phyloP scores from a whole-genome alignment of 2,329 filamentous ascomycete species.

The Sphaceloma murrayae region DNA sequence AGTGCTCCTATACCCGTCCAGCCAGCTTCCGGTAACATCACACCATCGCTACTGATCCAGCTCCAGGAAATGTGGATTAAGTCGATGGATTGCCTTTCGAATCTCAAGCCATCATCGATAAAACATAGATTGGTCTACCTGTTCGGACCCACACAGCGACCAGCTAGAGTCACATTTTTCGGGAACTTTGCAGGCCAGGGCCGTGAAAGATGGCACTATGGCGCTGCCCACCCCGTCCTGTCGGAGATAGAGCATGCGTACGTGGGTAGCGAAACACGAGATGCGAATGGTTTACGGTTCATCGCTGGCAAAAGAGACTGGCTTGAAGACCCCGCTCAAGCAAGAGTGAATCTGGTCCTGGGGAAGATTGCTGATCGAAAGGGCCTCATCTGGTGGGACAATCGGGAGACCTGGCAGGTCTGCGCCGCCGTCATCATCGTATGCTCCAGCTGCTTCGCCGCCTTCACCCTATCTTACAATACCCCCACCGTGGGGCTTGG shows the following conservation, averaged over 20 bases:
- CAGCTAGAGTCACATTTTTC: conserved; percentile 28
- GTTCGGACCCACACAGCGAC: conserved; percentile 16
- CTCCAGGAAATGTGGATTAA: no score
- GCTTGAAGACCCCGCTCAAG: conserved; percentile 28
- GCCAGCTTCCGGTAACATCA: no score
- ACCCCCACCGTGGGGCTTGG: conserved; percentile 40
- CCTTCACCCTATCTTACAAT: conserved; percentile 36
- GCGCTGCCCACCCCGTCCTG: conserved; percentile 35
- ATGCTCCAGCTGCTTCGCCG: conserved; percentile 29
- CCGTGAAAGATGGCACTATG: conserved; percentile 30
- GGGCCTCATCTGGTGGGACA: conserved; percentile 35
- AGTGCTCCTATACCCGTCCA: no score
- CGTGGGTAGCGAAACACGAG: conserved; percentile 27
- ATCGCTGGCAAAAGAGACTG: conserved; percentile 29
- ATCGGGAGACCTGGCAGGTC: conserved; percentile 37
- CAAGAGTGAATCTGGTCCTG: conserved; percentile 29
- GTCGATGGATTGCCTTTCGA: no score
- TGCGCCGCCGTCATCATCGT: conserved; percentile 31
- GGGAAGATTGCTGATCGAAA: conserved; percentile 23
- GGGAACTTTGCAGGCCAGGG: conserved; percentile 35
- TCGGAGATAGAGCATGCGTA: conserved; percentile 35
- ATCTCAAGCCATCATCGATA: no score
- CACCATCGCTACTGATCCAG: no score
- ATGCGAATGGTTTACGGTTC: not conserved
- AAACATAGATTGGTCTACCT: conserved; percentile 24